Conservation (phyloP, 2,329 filamentous ascomycete genomes). For the Lasiodiplodia sp. region DNA sequence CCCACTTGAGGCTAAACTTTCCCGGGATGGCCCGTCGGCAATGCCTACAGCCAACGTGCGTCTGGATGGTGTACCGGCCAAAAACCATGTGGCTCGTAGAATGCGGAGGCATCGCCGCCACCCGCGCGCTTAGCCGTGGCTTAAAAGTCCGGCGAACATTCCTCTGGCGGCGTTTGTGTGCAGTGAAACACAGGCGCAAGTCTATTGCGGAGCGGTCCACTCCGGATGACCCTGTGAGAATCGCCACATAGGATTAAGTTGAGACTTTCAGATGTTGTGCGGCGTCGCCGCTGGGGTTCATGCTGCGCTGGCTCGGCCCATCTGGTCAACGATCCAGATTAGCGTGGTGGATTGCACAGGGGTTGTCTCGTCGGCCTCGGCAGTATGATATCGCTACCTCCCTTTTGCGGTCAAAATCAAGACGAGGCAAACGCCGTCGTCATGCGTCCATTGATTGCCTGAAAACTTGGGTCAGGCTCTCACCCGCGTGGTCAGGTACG, state of each 20-base stretch:
- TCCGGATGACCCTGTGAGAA: slow-evolving; percentile 20
- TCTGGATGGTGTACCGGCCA: slow-evolving; percentile 8
- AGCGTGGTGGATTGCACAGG: not conserved
- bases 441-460: slow-evolving; percentile 20
- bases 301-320: slow-evolving; percentile 8
- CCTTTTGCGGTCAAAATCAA: not conserved
- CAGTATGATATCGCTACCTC: slow-evolving; percentile 2
- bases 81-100: not conserved
- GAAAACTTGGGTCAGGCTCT: slow-evolving; percentile 2
- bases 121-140: slow-evolving; percentile 9
- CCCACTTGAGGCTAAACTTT: slow-evolving; percentile 9
- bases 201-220: slow-evolving; percentile 2
- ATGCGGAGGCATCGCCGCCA: slow-evolving; percentile 16
- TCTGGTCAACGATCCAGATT: slow-evolving; percentile 9
- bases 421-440: slow-evolving; percentile 5
- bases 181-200: slow-evolving; percentile 11
- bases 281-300: slow-evolving; percentile 8
- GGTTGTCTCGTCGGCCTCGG: not conserved
- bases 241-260: slow-evolving; percentile 23
- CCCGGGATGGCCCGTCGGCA: not conserved
- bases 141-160: slow-evolving; percentile 10
- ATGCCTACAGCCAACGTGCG: slow-evolving; percentile 1
- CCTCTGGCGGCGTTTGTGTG: not conserved
- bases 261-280: slow-evolving; percentile 14
- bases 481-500: slow-evolving; percentile 10